phyloP scores from a whole-genome alignment of 1,139 yeast species.

The Groenewaldozyma sp. region DNA sequence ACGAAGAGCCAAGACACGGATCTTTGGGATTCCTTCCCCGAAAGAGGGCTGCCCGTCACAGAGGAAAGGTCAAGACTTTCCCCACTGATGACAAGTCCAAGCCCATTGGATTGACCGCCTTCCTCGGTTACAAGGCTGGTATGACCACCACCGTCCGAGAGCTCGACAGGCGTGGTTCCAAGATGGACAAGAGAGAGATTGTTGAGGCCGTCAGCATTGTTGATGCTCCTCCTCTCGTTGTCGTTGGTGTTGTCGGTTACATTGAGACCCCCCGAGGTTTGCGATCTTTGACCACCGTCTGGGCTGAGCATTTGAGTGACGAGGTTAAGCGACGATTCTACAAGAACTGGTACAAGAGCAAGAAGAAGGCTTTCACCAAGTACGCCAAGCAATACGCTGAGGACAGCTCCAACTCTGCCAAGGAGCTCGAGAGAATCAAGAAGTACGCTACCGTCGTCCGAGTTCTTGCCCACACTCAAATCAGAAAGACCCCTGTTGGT shows the following conservation, averaged over 20 bases:
- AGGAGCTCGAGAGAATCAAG: slow-evolving; percentile 96
- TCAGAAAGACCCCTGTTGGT: slow-evolving; percentile 97
- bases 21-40: slow-evolving; percentile 98
- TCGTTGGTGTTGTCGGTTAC: slow-evolving; percentile 99
- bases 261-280: slow-evolving; percentile 99
- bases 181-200: slow-evolving; percentile 99
- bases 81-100: slow-evolving; percentile 97
- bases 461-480: slow-evolving; percentile 98
- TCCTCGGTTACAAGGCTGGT: slow-evolving; percentile 99
- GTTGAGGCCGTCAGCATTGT: slow-evolving; percentile 99
- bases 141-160: slow-evolving; percentile 99
- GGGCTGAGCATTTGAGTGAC: slow-evolving; percentile 99
- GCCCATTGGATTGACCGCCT: slow-evolving; percentile 98
- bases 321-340: slow-evolving; percentile 99
- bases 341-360: slow-evolving; percentile 99
- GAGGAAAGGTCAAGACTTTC: slow-evolving; percentile 99
- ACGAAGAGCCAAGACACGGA: slow-evolving; percentile 99
- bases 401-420: slow-evolving; percentile 81
- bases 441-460: slow-evolving; percentile 98
- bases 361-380: slow-evolving; percentile 99
- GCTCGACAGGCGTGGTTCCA: slow-evolving; percentile 99
- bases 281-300: slow-evolving; percentile 98
- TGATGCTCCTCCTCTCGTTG: slow-evolving; percentile 98
- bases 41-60: slow-evolving; percentile 98
- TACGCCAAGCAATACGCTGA: slow-evolving; percentile 98